These are phyloP conservation scores for Hanseniaspora singularis DNA, from an alignment of 805 yeast genomes.

Conservation along the genomic window DNA sequence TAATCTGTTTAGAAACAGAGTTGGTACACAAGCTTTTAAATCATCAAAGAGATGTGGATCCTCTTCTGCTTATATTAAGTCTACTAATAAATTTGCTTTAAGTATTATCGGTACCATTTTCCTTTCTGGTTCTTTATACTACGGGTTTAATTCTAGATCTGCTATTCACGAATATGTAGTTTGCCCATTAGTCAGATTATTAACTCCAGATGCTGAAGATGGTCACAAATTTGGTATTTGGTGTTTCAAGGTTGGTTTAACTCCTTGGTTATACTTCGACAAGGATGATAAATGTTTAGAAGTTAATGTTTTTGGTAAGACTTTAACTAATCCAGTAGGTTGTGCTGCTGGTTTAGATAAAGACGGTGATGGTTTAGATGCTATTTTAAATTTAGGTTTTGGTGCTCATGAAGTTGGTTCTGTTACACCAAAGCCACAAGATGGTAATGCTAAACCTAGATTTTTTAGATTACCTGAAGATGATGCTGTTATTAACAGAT, in stretches of 20 bases:
- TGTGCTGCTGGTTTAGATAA: conserved; percentile 95
- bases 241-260: conserved; percentile 53
- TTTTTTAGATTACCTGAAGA: conserved; percentile 77
- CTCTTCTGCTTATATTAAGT: neutral
- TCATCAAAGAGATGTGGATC: neutral
- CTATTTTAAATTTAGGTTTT: conserved; percentile 66
- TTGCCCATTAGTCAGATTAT: conserved; percentile 60
- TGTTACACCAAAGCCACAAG: conserved; percentile 83
- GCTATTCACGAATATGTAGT: conserved; percentile 68
- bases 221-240: conserved; percentile 72
- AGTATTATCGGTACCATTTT: conserved; percentile 24
- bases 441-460: conserved; percentile 89
- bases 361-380: conserved; percentile 81
- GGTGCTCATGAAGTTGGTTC: conserved; percentile 89
- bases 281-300: conserved; percentile 40
- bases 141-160: conserved; percentile 64
- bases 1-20: neutral
- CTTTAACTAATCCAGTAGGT: conserved; percentile 67
- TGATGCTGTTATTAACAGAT: conserved; percentile 84
- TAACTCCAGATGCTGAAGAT: conserved; percentile 65
- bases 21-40: neutral
- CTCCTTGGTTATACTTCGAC: conserved; percentile 50
- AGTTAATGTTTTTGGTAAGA: conserved; percentile 54
- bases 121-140: conserved; percentile 37
- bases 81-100: conserved; percentile 14